Evolutionary conservation across 2,329 filamentous ascomycete genomes (phyloP), one percentile per base, ranked within the genome.

Genomic region (Aureobasidium sp.): DNA sequence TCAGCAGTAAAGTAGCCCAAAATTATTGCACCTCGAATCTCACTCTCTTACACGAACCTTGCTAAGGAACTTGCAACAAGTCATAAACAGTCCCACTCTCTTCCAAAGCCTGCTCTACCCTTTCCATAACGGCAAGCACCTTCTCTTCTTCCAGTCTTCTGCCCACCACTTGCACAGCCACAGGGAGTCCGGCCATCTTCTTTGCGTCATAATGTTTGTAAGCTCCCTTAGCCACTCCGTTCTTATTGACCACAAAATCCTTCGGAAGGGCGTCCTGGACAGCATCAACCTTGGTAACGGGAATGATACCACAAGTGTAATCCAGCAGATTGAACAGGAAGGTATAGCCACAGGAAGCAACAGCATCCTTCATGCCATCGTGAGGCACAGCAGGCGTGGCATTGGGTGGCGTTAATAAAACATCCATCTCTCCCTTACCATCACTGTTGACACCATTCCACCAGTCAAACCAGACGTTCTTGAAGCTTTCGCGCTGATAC

Each of bases 251-350:
- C 36, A 82, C 82, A 73, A 87, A 89, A 0, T 74, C 76, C 0
- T 76, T 68, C 0, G 91, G 84, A 63, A 90, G 88, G 0, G 88
- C 52, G 70, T 93, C 89, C 45, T 85, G 78, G 1, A 74, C 70
- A 67, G 82, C 81, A 70, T 96, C 88, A 0, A 97, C 92, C 64
- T 91, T 89, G 0, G 90, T 93, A 1, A 97, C 86, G 0, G 93
- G 92, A 25, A 97, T 70, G 39, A 96, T 85, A 41, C 92, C 92
- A 14, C 84, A 83, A 1, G 89, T 84, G 75, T 97, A 97, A 72
- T 97, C 93, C 53, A 97, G 84, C 70, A 97, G 67, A 69, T 97
- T 97, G 78, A 94, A 97, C 62, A 96, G 76, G 72, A 97, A 96
- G 0, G 92, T 97, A 71, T 97, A 97, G 1, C 91, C 91, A 69